phyloP scores from a whole-genome alignment of 164 flowering plant genomes.

The Litsea cubeba region DNA sequence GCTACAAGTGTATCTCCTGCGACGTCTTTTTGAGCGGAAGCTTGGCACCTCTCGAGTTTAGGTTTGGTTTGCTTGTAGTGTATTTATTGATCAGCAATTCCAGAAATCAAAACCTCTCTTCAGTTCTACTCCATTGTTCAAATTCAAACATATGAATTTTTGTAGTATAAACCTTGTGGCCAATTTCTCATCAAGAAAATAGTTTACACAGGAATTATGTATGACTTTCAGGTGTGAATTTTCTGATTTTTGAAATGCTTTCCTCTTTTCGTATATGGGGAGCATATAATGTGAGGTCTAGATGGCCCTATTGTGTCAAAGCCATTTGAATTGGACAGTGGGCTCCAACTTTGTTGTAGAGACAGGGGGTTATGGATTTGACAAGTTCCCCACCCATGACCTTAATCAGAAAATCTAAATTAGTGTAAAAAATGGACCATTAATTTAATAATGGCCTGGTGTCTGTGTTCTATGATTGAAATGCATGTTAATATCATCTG shows the following conservation, averaged over 20 bases:
- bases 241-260: neutral
- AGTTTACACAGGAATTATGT: neutral
- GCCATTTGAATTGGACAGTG: too few species aligned
- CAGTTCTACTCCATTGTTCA: neutral
- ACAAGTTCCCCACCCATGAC: too few species aligned
- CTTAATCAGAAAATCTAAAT: too few species aligned
- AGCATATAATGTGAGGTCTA: too few species aligned
- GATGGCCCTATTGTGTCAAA: too few species aligned
- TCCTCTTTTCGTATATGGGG: neutral
- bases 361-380: too few species aligned
- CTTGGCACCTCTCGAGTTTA: slow-evolving; percentile 74
- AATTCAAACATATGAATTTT: too few species aligned
- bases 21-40: slow-evolving; percentile 78
- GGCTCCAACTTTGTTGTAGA: too few species aligned
- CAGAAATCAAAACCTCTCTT: neutral
- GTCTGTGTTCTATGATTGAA: too few species aligned
- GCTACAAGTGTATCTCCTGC: slow-evolving; percentile 83
- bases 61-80: neutral
- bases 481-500: too few species aligned
- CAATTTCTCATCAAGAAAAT: neutral
- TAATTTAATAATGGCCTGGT: too few species aligned
- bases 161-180: neutral
- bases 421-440: too few species aligned
- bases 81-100: neutral
- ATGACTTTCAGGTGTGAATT: neutral